These are phyloP conservation scores for Ophiostoma ulmi DNA, from an alignment of 2,329 filamentous ascomycete species.

Conservation along the genomic window DNA sequence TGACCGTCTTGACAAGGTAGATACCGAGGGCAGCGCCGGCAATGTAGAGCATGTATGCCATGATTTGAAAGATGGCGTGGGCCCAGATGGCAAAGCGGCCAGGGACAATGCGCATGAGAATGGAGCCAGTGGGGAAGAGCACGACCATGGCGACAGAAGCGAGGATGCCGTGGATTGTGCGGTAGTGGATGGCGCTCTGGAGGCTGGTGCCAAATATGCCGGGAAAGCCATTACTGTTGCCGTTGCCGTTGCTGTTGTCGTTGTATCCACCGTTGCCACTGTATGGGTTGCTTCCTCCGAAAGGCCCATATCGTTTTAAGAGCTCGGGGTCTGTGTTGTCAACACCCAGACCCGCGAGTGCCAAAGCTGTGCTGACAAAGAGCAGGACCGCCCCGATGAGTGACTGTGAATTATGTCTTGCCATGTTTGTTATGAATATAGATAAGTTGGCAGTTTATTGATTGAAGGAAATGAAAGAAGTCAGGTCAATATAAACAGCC, in stretches of 20 bases:
- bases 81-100: slow-evolving; percentile 36
- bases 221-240: slow-evolving; percentile 21
- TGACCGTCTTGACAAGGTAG: slow-evolving; percentile 36
- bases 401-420: background rate
- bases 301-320: slow-evolving; percentile 11
- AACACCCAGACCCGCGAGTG: background rate
- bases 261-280: background rate
- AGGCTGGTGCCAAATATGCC: slow-evolving; percentile 32
- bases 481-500: background rate
- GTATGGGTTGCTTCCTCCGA: slow-evolving; percentile 13
- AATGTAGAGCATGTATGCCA: slow-evolving; percentile 38
- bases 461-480: background rate
- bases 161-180: slow-evolving; percentile 40
- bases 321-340: background rate
- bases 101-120: slow-evolving; percentile 39
- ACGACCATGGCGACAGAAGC: slow-evolving; percentile 40
- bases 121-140: slow-evolving; percentile 43
- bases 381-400: background rate
- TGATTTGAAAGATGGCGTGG: slow-evolving; percentile 39
- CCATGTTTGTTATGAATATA: background rate
- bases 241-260: background rate
- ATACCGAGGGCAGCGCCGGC: slow-evolving; percentile 42
- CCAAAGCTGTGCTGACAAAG: background rate
- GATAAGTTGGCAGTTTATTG: background rate
- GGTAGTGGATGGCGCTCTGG: slow-evolving; percentile 31